These are phyloP conservation scores for Poa pratensis DNA, from an alignment of 176 grass and related monocot genomes.

Conservation along the genomic window DNA sequence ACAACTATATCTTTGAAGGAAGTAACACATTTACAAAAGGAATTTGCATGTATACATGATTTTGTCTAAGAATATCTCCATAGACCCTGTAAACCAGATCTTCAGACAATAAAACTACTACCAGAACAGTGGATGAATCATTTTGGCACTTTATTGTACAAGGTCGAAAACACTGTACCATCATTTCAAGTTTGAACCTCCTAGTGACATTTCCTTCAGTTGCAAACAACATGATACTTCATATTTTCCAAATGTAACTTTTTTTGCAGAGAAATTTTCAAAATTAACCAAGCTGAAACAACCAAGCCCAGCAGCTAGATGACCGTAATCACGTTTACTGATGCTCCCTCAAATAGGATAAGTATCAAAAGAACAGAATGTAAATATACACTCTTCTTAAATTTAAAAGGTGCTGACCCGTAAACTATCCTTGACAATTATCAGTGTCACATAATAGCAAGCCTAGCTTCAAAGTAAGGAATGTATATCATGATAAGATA, in stretches of 20 bases:
- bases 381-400: constrained; percentile 1
- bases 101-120: constrained; percentile 79
- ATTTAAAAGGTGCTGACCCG: neutral
- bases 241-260: too few species aligned
- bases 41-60: neutral
- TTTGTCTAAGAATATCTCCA: too few species aligned
- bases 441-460: neutral
- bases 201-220: neutral
- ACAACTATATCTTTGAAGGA: too few species aligned
- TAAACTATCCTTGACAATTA: neutral
- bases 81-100: constrained; percentile 55
- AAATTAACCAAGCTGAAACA: too few species aligned
- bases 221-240: neutral
- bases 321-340: too few species aligned
- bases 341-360: neutral
- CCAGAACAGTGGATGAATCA: neutral
- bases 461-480: neutral
- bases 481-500: neutral
- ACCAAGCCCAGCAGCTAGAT: too few species aligned
- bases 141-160: neutral
- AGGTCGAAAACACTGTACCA: neutral
- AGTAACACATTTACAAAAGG: neutral
- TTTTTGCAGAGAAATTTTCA: too few species aligned
- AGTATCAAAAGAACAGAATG: constrained; percentile 12
- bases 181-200: neutral